Percentiles rank a stretch among this genome's conserved stretches.
Evolutionary conservation across 352 stramenopile genomes (phyloP).

Genomic region (Globisporangium heterothallicum): DNA sequence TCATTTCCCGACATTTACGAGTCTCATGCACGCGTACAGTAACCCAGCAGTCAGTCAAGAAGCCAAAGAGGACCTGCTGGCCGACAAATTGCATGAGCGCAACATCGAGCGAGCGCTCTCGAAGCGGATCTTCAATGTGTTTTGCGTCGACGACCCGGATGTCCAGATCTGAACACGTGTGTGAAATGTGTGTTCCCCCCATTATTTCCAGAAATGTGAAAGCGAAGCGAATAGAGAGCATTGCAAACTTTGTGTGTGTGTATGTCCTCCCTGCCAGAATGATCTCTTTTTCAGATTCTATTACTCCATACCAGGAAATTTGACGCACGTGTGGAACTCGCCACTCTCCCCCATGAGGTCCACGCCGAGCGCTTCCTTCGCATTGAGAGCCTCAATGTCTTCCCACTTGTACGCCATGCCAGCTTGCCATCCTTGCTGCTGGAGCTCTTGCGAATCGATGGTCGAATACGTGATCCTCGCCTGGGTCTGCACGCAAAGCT

Average conservation of each 20-base stretch:
- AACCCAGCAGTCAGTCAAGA: constrained; percentile 23
- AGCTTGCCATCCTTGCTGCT: constrained; percentile 19
- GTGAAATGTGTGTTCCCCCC: too few relatives aligned
- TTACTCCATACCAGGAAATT: constrained; percentile 72
- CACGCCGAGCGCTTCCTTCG: constrained; percentile 8
- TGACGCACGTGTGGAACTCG: constrained; percentile 88
- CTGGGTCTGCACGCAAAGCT: constrained; percentile 37
- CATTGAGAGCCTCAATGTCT: constrained; percentile 26
- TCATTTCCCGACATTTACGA: constrained; percentile 54
- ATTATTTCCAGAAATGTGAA: too few relatives aligned
- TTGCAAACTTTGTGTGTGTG: not conserved
- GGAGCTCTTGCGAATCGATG: constrained; percentile 26
- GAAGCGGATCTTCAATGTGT: constrained; percentile 47
- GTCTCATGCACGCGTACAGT: constrained; percentile 41
- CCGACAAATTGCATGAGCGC: constrained; percentile 38
- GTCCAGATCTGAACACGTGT: constrained; percentile 29
- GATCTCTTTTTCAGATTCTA: constrained; percentile 22
- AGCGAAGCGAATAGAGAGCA: too few relatives aligned
- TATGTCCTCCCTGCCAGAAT: not conserved
- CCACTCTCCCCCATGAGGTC: constrained; percentile 88
- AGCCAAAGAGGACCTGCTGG: constrained; percentile 54
- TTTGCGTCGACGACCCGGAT: constrained; percentile 34
- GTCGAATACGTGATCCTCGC: constrained; percentile 52
- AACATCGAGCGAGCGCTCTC: constrained; percentile 44
- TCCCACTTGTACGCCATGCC: constrained; percentile 37